A percentile compares a stretch with the other conserved stretches of the same genome.
Conservation (phyloP, 306 rosid species). For the Begonia fuchsioides region DNA sequence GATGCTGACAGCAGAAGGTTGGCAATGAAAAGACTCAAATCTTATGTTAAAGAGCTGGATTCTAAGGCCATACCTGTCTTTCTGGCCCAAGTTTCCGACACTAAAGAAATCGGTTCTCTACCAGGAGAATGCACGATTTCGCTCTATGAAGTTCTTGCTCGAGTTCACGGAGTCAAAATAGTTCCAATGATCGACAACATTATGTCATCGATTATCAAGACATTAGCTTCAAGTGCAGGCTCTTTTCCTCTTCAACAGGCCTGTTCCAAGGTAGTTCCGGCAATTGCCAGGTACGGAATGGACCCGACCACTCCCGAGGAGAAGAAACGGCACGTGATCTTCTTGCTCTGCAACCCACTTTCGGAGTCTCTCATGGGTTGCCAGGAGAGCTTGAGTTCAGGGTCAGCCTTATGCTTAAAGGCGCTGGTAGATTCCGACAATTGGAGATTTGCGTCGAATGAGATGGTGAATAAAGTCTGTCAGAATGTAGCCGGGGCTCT, state of each 20-base stretch:
- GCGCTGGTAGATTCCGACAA: slow-evolving; percentile 82
- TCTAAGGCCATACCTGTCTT: slow-evolving; percentile 58
- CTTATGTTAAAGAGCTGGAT: slow-evolving; percentile 72
- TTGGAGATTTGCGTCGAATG: slow-evolving; percentile 76
- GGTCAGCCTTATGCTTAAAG: slow-evolving; percentile 70
- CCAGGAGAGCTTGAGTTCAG: slow-evolving; percentile 64
- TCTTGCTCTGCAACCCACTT: slow-evolving; percentile 62
- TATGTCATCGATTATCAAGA: slow-evolving; percentile 58
- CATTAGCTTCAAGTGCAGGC: slow-evolving; percentile 71
- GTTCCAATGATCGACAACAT: slow-evolving; percentile 59
- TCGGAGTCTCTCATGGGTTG: slow-evolving; percentile 54
- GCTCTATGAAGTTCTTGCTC: slow-evolving; percentile 73
- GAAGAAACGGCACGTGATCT: no score
- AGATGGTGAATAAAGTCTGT: slow-evolving; percentile 73
- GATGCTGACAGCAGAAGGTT: slow-evolving; percentile 68
- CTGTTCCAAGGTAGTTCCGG: slow-evolving; percentile 74
- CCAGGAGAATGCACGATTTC: slow-evolving; percentile 72
- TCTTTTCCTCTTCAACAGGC: slow-evolving; percentile 85
- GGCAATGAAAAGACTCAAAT: slow-evolving; percentile 63
- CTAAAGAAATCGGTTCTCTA: slow-evolving; percentile 53
- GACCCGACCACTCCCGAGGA: no score
- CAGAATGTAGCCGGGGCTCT: slow-evolving; percentile 71
- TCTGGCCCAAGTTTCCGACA: slow-evolving; percentile 82
- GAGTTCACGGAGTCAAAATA: slow-evolving; percentile 68
- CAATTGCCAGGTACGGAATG: slow-evolving; percentile 79